Percentiles rank a stretch among this genome's conserved stretches.
phyloP scores from a whole-genome alignment of 31 red algal genomes.

The Odonthalia washingtoniensis region DNA sequence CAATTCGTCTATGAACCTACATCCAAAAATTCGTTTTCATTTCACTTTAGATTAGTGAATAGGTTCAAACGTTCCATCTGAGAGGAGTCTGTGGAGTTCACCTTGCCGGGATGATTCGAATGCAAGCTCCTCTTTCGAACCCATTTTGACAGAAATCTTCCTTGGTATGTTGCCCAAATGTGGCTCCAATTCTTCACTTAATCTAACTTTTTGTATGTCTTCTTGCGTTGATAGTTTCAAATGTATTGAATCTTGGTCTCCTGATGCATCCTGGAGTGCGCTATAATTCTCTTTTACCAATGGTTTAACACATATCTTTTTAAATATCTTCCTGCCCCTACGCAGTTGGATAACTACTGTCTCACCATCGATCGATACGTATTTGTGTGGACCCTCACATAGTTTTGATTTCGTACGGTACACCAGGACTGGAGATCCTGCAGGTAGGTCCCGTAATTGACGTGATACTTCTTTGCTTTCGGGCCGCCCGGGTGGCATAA shows the following conservation, averaged over 20 bases:
- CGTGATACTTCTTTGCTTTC: neutral
- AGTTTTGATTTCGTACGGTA: neutral
- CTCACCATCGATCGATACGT: neutral
- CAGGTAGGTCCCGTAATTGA: neutral
- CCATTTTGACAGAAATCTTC: no score
- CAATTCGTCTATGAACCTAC: neutral
- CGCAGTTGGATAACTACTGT: constrained; percentile 3
- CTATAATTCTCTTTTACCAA: neutral
- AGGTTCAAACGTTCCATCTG: neutral
- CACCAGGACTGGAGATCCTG: neutral
- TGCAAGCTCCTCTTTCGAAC: no score
- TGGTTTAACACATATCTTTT: constrained; percentile 6
- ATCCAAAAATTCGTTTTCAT: neutral
- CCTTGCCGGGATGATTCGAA: no score
- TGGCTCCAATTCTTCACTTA: constrained; percentile 11
- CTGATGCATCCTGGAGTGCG: neutral
- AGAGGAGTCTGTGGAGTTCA: neutral
- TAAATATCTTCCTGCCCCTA: neutral
- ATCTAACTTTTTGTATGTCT: no score
- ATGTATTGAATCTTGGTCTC: neutral
- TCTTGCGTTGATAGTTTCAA: no score
- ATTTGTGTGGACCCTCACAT: neutral
- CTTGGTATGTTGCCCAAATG: no score
- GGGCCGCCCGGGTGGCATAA: neutral
- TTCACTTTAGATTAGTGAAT: neutral